A percentile compares a stretch with the other conserved stretches of the same genome.
phyloP scores from a whole-genome alignment of 2,329 filamentous ascomycete species.

The Dactylellina haptotyla region DNA sequence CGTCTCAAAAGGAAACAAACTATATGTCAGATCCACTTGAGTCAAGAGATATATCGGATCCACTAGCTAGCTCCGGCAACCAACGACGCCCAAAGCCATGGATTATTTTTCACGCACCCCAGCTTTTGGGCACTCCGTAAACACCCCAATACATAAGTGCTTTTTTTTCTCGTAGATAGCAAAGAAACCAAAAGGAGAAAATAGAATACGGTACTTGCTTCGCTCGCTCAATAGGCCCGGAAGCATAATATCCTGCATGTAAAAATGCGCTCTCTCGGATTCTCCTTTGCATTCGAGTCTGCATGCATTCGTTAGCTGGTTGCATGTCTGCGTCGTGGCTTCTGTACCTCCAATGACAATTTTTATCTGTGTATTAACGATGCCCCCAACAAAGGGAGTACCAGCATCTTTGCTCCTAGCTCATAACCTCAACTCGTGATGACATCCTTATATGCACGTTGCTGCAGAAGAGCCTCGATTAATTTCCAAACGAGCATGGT shows the following conservation, averaged over 20 bases:
- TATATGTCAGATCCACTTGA: constrained; percentile 33
- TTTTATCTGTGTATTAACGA: not conserved
- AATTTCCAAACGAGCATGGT: constrained; percentile 38
- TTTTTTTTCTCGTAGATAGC: not conserved
- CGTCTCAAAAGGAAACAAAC: not conserved
- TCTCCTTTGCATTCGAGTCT: constrained; percentile 25
- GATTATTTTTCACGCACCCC: constrained; percentile 50
- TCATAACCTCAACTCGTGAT: constrained; percentile 3
- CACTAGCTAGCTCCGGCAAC: constrained; percentile 41
- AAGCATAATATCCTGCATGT: not conserved
- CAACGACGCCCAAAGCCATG: constrained; percentile 46
- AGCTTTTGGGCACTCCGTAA: constrained; percentile 35
- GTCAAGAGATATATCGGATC: constrained; percentile 37
- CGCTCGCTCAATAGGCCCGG: not conserved
- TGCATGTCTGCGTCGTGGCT: constrained; percentile 16
- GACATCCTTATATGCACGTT: constrained; percentile 29
- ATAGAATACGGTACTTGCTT: not conserved
- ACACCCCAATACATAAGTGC: not conserved
- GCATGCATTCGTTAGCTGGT: not conserved
- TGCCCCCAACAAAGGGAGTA: not conserved
- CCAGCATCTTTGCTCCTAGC: not conserved
- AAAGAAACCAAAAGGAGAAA: not conserved
- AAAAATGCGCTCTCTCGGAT: constrained; percentile 16
- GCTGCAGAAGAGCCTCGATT: constrained; percentile 47
- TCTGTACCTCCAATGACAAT: constrained; percentile 40